phyloP scores from a whole-genome alignment of 1,284 basidiomycete species.

The Rugosomyces carneus region DNA sequence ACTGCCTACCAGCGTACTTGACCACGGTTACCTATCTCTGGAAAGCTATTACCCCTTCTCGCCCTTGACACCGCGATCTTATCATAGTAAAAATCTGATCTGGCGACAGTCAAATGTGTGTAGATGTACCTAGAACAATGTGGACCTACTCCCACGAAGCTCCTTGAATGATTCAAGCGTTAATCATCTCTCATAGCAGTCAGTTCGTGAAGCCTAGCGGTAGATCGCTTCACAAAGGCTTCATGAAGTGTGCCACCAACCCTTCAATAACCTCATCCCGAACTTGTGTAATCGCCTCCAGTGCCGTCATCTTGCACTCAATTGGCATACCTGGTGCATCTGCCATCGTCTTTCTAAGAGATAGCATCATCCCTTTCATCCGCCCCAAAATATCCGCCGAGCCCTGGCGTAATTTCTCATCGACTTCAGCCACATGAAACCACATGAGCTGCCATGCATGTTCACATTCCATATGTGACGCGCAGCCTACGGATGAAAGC shows the following conservation, averaged over 20 bases:
- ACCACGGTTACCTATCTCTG: too few relatives aligned
- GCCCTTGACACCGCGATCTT: too few relatives aligned
- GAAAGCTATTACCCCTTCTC: too few relatives aligned
- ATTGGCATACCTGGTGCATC: constrained; percentile 28
- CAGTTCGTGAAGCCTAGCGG: too few relatives aligned
- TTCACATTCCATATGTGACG: constrained; percentile 27
- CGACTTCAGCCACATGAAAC: constrained; percentile 22
- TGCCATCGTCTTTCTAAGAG: constrained; percentile 29
- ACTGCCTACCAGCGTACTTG: too few relatives aligned
- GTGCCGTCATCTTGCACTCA: constrained; percentile 33
- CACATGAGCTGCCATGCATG: constrained; percentile 30
- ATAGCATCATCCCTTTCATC: constrained; percentile 33
- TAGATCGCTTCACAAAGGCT: constrained; percentile 13
- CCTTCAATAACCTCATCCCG: constrained; percentile 34
- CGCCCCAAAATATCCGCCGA: constrained; percentile 35
- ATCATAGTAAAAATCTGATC: too few relatives aligned
- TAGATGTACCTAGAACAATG: too few relatives aligned
- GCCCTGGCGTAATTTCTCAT: constrained; percentile 20
- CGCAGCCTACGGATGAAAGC: constrained; percentile 21
- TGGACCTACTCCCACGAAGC: too few relatives aligned
- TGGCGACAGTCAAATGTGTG: too few relatives aligned
- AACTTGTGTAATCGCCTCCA: constrained; percentile 32
- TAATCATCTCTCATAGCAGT: too few relatives aligned
- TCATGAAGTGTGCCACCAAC: constrained; percentile 28
- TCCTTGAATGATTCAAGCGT: too few relatives aligned